Evolutionary conservation across 2,329 filamentous ascomycete genomes (phyloP), one percentile per base, ranked within the genome.

Genomic region (Periconia sp.): DNA sequence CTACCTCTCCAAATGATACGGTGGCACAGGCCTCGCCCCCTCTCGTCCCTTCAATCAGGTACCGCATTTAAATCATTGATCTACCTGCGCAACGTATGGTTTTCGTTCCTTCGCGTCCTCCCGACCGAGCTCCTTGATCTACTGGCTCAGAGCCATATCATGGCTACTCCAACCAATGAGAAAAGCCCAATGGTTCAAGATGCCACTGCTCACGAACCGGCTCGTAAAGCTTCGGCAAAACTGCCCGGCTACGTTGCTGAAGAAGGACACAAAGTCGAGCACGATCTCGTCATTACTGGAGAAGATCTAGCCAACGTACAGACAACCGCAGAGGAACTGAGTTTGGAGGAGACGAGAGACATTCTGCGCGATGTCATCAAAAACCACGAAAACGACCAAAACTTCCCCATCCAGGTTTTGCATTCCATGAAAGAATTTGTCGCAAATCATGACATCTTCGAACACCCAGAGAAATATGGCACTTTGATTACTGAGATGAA

Each of bases 401-500:
- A 81, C 65, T 81, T 81, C 50, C 76, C 77, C 0, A 65, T 71
- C 23, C 56, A 66, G 6, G 69, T 78, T 35, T 65, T 81, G 19
- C 61, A 74, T 11, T 73, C 71, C 15, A 75, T 79, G n/a, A 64
- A 71, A 18, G 60, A 63, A 14, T 80, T 80, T 50, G 64, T 80
- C 13, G 60, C 68, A 53, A 79, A 81, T 53, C 74, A 79, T 6
- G 71, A 76, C 41, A 61, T 81, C 33, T 76, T 79, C 49, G 60
- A 66, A 49, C 3, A 27, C 8, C 23, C 23, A 27, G 23, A 27
- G 8, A 27, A 27, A 27, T 27, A 27, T 8, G 5, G 70, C 77
- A 72, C 78, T 11, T 63, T 82, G 19, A 80, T 83, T 45, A 73
- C 77, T 49, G 79, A 82, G 68, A 82, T 83, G 78, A 83, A 82